phyloP scores from a whole-genome alignment of 192 early-diverging fungal species.

The Backusella morwellensis region DNA sequence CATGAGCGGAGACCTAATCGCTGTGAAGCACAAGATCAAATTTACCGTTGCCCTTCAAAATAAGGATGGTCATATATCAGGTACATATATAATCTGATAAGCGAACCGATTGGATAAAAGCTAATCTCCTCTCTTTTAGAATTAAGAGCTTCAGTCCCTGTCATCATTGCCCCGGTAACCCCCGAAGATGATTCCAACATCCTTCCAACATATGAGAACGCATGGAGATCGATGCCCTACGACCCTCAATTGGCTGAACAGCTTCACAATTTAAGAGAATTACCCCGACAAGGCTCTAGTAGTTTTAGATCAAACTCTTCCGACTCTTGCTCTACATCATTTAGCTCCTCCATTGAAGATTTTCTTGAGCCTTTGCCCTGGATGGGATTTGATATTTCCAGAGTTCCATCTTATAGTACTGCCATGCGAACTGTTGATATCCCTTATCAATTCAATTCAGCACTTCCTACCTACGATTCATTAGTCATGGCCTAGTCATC shows the following conservation, averaged over 20 bases:
- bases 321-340: slow-evolving; percentile 7
- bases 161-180: slow-evolving; percentile 27
- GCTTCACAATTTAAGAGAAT: not conserved
- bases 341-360: not conserved
- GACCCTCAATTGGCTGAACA: not conserved
- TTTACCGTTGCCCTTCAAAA: slow-evolving; percentile 31
- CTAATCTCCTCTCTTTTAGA: slow-evolving; percentile 12
- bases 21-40: slow-evolving; percentile 35
- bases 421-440: slow-evolving; percentile 16
- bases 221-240: slow-evolving; percentile 15
- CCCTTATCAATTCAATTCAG: not conserved
- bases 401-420: slow-evolving; percentile 32
- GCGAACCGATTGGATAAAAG: not conserved
- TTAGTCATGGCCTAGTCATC: not conserved
- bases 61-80: slow-evolving; percentile 38
- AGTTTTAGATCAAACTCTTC: not conserved
- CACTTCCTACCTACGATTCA: slow-evolving; percentile 29
- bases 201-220: slow-evolving; percentile 27
- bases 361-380: slow-evolving; percentile 1
- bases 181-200: slow-evolving; percentile 18
- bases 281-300: not conserved
- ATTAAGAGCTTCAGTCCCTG: slow-evolving; percentile 28
- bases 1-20: slow-evolving; percentile 29
- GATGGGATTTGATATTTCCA: slow-evolving; percentile 20
- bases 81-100: slow-evolving; percentile 9